phyloP scores from a whole-genome alignment of 441 rosid species.

The Metrosideros polymorpha region DNA sequence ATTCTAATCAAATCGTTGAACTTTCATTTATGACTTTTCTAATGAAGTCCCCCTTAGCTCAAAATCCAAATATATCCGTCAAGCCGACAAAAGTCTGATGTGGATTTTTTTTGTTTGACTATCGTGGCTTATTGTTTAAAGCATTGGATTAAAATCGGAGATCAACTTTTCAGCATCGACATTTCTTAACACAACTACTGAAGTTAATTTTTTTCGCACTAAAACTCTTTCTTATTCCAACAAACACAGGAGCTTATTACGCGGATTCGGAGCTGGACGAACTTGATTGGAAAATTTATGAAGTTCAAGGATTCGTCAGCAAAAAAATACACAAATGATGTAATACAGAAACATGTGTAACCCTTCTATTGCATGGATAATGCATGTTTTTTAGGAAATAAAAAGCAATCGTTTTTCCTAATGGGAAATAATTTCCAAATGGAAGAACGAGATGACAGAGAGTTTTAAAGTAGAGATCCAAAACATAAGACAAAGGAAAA shows the following conservation, averaged over 20 bases:
- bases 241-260: accelerated
- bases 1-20: neutral
- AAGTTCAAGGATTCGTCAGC: neutral
- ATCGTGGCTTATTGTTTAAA: neutral
- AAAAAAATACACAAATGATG: neutral
- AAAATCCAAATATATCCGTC: neutral
- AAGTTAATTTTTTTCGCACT: neutral
- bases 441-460: too few species aligned
- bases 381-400: neutral
- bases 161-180: neutral
- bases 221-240: neutral
- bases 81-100: neutral
- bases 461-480: neutral
- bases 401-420: neutral
- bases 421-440: neutral
- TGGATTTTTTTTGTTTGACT: neutral
- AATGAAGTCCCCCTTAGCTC: neutral
- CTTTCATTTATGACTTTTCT: neutral
- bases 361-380: neutral
- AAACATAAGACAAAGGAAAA: neutral
- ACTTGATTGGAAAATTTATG: neutral
- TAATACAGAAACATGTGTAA: neutral
- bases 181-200: neutral
- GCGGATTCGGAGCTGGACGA: accelerated
- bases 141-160: neutral